Evolutionary conservation across 2,329 filamentous ascomycete genomes (phyloP).

Genomic region (Lasiodiplodia citricola): DNA sequence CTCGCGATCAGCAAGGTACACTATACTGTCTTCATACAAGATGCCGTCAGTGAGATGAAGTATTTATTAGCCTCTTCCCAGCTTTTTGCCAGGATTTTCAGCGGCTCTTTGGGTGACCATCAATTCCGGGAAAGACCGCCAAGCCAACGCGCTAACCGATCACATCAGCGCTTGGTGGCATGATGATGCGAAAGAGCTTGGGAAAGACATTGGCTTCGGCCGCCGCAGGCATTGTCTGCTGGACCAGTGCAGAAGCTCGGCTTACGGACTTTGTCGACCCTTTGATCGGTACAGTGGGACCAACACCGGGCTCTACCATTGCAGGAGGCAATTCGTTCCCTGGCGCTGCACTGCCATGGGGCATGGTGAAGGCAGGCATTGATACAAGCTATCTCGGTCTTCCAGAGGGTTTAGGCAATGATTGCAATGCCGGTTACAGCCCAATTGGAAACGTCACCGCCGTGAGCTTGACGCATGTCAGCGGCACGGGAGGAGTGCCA

Average conservation of each 20-base stretch:
- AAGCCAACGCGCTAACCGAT: not conserved
- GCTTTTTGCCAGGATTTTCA: not conserved
- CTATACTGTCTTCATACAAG: not conserved
- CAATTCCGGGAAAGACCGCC: not conserved
- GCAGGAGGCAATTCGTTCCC: constrained; percentile 49
- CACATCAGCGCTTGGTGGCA: not conserved
- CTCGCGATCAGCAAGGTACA: not conserved
- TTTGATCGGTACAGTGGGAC: constrained; percentile 55
- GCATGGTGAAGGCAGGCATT: constrained; percentile 48
- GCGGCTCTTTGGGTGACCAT: not conserved
- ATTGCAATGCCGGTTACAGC: constrained; percentile 50
- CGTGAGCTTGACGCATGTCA: constrained; percentile 47
- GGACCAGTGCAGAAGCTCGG: constrained; percentile 26
- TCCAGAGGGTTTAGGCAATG: constrained; percentile 37
- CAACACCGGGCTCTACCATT: constrained; percentile 46
- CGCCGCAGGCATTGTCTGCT: not conserved
- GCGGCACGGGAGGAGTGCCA: constrained; percentile 30
- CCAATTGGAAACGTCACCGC: constrained; percentile 47
- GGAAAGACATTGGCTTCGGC: not conserved
- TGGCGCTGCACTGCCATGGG: constrained; percentile 45
- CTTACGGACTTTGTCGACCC: constrained; percentile 46
- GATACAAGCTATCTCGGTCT: constrained; percentile 42
- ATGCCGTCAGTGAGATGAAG: not conserved
- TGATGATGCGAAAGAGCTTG: not conserved
- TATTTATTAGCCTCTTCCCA: not conserved